These are phyloP conservation scores for Phytophthora tentaculata DNA, from an alignment of 352 stramenopile species.

Conservation along the genomic window DNA sequence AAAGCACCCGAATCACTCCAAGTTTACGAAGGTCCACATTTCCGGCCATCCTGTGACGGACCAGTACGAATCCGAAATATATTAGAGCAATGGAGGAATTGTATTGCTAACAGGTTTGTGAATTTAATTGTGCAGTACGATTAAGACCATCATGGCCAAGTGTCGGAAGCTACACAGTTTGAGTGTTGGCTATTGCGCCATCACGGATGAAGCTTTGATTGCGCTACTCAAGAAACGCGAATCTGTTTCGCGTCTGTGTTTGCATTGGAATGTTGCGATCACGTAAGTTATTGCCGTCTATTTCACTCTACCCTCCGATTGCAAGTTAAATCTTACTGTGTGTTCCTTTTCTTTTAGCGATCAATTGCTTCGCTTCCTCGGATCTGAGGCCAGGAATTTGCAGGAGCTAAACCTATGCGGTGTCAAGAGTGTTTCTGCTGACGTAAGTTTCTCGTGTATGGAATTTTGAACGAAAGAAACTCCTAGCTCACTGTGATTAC, in stretches of 20 bases:
- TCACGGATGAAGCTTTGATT: constrained; percentile 88
- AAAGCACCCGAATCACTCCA: constrained; percentile 90
- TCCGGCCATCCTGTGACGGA: constrained; percentile 85
- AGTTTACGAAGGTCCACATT: constrained; percentile 87
- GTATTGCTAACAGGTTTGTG: not conserved
- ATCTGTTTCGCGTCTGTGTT: constrained; percentile 71
- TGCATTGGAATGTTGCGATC: constrained; percentile 90
- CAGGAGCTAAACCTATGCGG: constrained; percentile 89
- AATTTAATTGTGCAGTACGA: constrained; percentile 54
- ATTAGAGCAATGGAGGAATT: not conserved
- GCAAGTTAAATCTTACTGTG: constrained; percentile 5
- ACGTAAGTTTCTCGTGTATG: constrained; percentile 45
- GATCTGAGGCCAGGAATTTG: constrained; percentile 72
- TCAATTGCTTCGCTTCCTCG: constrained; percentile 82
- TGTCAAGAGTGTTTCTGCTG: constrained; percentile 84
- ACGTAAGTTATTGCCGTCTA: constrained; percentile 56
- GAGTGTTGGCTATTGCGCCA: constrained; percentile 84
- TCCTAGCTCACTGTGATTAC: not conserved
- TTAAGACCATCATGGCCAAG: constrained; percentile 89
- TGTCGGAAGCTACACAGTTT: constrained; percentile 90
- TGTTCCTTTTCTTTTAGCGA: constrained; percentile 48
- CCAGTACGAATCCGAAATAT: constrained; percentile 48
- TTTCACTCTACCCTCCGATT: not conserved
- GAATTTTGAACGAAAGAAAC: not conserved
- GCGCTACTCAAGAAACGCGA: constrained; percentile 85